These are phyloP conservation scores for Ambrosia artemisiifolia DNA, from an alignment of 129 eudicot genomes.

Conservation along the genomic window DNA sequence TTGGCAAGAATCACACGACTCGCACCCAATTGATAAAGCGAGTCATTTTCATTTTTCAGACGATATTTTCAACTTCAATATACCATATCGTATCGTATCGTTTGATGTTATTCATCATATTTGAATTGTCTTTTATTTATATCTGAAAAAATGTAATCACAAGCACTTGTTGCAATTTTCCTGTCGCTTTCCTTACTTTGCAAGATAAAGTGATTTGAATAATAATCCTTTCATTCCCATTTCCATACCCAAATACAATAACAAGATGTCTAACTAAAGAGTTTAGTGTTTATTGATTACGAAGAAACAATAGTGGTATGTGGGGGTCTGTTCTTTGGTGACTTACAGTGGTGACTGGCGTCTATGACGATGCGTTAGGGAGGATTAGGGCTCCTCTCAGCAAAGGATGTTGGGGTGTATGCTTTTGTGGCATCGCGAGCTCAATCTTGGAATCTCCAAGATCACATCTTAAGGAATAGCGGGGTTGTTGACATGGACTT, in stretches of 20 bases:
- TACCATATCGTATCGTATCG: constrained; percentile 23
- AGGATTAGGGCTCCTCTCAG: too few relatives aligned
- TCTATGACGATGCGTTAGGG: too few relatives aligned
- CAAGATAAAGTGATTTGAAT: constrained; percentile 16
- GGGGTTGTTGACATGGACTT: too few relatives aligned
- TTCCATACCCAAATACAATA: not conserved
- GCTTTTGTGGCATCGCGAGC: too few relatives aligned
- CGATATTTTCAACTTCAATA: constrained; percentile 21
- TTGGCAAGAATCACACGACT: constrained; percentile 43
- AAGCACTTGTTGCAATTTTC: constrained; percentile 37
- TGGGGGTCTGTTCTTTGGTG: too few relatives aligned
- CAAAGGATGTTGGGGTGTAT: too few relatives aligned
- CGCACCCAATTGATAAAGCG: constrained; percentile 35
- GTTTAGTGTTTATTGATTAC: not conserved
- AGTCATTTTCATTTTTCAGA: not conserved
- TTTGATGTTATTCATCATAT: not conserved
- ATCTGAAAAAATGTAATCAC: constrained; percentile 27
- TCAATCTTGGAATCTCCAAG: too few relatives aligned
- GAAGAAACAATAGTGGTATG: too few relatives aligned
- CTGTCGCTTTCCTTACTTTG: constrained; percentile 33
- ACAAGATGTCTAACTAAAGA: not conserved
- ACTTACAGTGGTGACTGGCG: too few relatives aligned
- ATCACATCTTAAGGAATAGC: too few relatives aligned
- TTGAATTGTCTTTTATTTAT: not conserved
- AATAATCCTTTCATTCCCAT: not conserved